These are phyloP conservation scores for Eimeria praecox DNA, from an alignment of 169 alveolate species.

Conservation along the genomic window DNA sequence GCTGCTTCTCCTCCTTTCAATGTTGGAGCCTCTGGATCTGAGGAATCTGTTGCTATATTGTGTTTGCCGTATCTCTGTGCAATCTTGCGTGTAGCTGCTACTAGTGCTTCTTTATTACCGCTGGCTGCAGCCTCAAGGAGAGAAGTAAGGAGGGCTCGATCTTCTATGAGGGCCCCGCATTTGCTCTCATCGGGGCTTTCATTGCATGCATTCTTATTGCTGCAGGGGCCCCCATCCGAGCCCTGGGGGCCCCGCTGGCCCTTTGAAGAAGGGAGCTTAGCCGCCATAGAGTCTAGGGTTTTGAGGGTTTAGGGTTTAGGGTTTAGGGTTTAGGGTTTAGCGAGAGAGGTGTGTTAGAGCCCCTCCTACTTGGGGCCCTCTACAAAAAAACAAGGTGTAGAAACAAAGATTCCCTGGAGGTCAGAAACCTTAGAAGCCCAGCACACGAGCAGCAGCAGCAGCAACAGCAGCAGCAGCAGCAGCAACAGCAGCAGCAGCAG, in stretches of 20 bases:
- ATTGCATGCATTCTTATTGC: not conserved
- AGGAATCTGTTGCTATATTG: not conserved
- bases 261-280: not conserved
- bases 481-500: not conserved
- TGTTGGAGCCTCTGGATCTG: not conserved
- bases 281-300: not conserved
- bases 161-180: conserved; percentile 9
- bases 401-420: not conserved
- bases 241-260: not conserved
- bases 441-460: not conserved
- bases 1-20: not conserved
- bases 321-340: too few relatives aligned
- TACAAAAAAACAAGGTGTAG: not conserved
- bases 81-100: not conserved
- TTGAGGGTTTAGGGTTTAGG: too few relatives aligned
- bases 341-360: too few relatives aligned
- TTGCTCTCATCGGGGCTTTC: not conserved
- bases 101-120: conserved; percentile 15
- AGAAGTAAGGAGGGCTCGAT: conserved; percentile 36
- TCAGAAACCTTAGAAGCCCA: not conserved
- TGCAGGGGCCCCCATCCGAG: not conserved
- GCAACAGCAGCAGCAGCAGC: not conserved
- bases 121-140: conserved; percentile 57
- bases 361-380: not conserved
- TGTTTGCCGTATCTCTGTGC: conserved; percentile 22